Base-by-base conservation (phyloP, 176 grass and related monocot genomes). In the Eleusine indica region DNA sequence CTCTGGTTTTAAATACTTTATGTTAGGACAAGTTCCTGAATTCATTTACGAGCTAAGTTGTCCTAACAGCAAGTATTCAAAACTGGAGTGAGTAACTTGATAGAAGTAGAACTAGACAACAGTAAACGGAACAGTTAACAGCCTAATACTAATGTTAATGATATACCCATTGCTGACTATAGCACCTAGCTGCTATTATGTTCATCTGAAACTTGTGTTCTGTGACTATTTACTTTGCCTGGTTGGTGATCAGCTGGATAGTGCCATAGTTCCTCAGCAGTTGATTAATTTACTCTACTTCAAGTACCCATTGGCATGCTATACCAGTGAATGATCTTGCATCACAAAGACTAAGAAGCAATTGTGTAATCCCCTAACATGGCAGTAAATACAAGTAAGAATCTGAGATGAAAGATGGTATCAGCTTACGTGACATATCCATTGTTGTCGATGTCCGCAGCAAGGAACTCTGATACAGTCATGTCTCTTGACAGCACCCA, bases 361-460 rank as follows among this genome's bases (percentile, higher is more conserved):
- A 58, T 25, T 73, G n/a, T 39, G 19, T 43, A 70, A 52, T 75
- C 38, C 47, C n/a, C 53, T 30, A 52, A 49, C 0, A 25, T 73
- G 41, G 38, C 30, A 63, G 62, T 57, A 77, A 87, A 76, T 79
- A 28, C 21, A 84, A 44, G 57, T 5, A 76, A 64, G 39, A 70
- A 67, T 86, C 43, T 5, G 41, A 39, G 66, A 70, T 70, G 1
- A 3, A 70, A 64, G 56, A 53, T 29, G 2, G 5, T 5, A 40
- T 70, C 3, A 30, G 90, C 96, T 95, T 82, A 98, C 93, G 93
- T 98, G 85, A 98, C 96, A 82, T 93, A 95, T 71, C 96, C 96
- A 73, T 98, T 85, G 80, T 95, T 80, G 65, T 98, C 93, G 9
- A 93, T 98, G 66, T 98, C 93, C 0, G 96, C 96, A 9, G 91